Evolutionary conservation across 2,329 filamentous ascomycete genomes (phyloP).

Genomic region (Pseudogymnoascus sp.): DNA sequence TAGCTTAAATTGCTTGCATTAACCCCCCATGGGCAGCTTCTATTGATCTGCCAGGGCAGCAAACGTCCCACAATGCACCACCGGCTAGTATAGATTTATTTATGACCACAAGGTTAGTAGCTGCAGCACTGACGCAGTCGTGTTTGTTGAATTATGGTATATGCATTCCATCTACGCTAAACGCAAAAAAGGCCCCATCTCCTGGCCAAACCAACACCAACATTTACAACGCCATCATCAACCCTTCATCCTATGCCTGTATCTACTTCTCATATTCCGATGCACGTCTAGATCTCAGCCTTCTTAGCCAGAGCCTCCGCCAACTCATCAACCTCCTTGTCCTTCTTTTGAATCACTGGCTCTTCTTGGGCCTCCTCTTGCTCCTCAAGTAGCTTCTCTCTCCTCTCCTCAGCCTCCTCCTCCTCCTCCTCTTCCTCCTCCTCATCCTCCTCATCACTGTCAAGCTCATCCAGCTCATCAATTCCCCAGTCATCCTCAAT

Average conservation of each 20-base stretch:
- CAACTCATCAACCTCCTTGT: conserved; percentile 74
- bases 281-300: conserved; percentile 5
- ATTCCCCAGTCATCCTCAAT: conserved; percentile 77
- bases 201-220: conserved; percentile 1
- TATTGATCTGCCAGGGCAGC: background rate
- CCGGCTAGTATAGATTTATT: background rate
- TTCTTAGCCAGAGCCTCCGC: conserved; percentile 67
- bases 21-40: no score
- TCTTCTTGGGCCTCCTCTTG: conserved; percentile 66
- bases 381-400: conserved; percentile 61
- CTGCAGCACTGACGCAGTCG: background rate
- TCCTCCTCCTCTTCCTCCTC: conserved; percentile 59
- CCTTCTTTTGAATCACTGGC: conserved; percentile 61
- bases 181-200: conserved; percentile 6
- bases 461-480: conserved; percentile 69
- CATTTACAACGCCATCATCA: conserved; percentile 4
- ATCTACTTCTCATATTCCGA: background rate
- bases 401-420: conserved; percentile 51
- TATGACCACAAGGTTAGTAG: background rate
- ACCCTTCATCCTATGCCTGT: background rate
- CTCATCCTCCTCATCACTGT: conserved; percentile 59
- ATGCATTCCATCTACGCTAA: conserved; percentile 9
- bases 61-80: background rate
- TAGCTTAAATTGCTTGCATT: no score
- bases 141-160: conserved; percentile 7